A percentile compares a stretch with the other conserved stretches of the same genome.
Evolutionary conservation across 441 rosid species (phyloP).

Genomic region (Jatropha multifida): DNA sequence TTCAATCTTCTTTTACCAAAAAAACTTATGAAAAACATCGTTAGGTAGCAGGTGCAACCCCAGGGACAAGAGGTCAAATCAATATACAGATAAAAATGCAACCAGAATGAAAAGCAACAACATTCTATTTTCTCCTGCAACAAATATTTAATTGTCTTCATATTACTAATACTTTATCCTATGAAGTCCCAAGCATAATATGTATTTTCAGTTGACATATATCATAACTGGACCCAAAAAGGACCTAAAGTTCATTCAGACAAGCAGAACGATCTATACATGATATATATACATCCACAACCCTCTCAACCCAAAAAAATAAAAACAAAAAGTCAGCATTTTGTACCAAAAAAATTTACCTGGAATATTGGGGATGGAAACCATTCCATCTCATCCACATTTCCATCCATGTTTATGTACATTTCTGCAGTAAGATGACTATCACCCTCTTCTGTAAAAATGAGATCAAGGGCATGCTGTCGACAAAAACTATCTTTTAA

Average conservation of each 20-base stretch:
- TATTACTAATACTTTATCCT: not conserved
- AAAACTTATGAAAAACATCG: not conserved
- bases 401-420: constrained; percentile 82
- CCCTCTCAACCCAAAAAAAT: not conserved
- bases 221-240: not conserved
- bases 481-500: constrained; percentile 90
- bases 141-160: not conserved
- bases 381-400: constrained; percentile 73
- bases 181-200: not conserved
- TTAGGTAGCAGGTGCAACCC: not conserved
- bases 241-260: not conserved
- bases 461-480: constrained; percentile 96
- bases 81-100: not conserved
- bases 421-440: constrained; percentile 86
- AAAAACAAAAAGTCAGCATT: not conserved
- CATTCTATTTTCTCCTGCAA: not conserved
- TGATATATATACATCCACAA: too few species aligned
- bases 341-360: constrained; percentile 39
- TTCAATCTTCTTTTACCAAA: not conserved
- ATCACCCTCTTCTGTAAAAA: constrained; percentile 96
- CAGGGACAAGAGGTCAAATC: not conserved
- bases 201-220: not conserved
- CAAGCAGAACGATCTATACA: not conserved
- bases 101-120: constrained; percentile 8
- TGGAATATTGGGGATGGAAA: constrained; percentile 92